phyloP scores from a whole-genome alignment of 805 yeast species.

The Candida dajiaensis region DNA sequence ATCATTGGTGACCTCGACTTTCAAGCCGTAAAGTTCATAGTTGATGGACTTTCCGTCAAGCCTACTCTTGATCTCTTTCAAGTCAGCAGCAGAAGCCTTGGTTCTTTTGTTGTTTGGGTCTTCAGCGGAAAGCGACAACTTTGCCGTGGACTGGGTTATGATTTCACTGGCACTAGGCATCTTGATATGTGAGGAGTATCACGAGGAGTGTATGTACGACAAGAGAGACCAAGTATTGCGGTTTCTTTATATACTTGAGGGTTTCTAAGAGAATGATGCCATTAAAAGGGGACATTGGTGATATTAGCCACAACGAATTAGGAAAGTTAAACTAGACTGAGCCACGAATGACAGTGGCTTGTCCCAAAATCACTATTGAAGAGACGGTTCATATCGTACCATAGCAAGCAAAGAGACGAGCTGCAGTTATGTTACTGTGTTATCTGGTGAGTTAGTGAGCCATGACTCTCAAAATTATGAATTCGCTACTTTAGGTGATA shows the following conservation, averaged over 20 bases:
- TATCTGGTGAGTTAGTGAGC: no score
- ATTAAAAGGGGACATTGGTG: background rate
- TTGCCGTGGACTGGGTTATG: background rate
- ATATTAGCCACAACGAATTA: background rate
- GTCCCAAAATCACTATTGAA: background rate
- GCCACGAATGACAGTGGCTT: background rate
- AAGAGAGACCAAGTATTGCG: no score
- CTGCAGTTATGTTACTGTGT: no score
- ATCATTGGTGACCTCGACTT: slow-evolving; percentile 4
- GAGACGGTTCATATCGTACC: no score
- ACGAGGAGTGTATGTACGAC: no score
- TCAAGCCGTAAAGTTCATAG: background rate
- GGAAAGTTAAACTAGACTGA: background rate
- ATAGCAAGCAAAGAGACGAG: no score
- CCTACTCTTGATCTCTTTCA: background rate
- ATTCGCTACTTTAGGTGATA: no score
- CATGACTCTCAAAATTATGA: no score
- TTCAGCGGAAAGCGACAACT: background rate
- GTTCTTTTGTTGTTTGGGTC: background rate
- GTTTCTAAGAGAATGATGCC: background rate
- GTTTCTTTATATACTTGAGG: background rate
- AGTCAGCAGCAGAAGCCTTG: background rate
- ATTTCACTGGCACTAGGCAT: background rate
- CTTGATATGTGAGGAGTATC: background rate
- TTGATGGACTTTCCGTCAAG: background rate